Evolutionary conservation across 2,329 filamentous ascomycete genomes (phyloP), one percentile per base, ranked within the genome.

Genomic region (Aphanocladium album): DNA sequence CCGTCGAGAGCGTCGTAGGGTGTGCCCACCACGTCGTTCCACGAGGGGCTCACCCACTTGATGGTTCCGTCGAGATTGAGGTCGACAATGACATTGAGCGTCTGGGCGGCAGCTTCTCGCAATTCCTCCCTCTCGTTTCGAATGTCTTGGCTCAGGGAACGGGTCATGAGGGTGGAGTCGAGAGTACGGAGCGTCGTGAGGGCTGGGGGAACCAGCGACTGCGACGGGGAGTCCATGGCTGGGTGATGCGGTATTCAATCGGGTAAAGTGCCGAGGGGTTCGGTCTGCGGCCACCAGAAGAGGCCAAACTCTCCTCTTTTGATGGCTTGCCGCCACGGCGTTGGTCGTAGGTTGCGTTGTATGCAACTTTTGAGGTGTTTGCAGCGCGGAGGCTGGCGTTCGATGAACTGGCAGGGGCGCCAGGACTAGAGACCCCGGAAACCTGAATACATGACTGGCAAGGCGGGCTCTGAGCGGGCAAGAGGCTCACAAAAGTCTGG

Each of bases 31-130:
- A 99, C 89, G 69, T 98, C 92, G 63, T 86, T 85, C 95, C 95
- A 99, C 17, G 93, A 97, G 14, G 93, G 91, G 73, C 93, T 98
- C 68, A 96, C 93, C 91, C 95, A 99, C 76, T 92, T 89, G 69
- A 99, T 89, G 63, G 86, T 89, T 65, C 91, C 91, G 71, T 97
- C 90, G 60, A 98, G 83, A 70, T 92, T 91, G 65, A 99, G 82
- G 77, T 99, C 93, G 71, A 99, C 83, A 72, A 99, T 96, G 65
- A 96, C 90, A 75, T 98, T 99, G 72, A 96, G 82, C 23, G 93
- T 97, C 78, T 97, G 91, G 76, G 98, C 93, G 55, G 93, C 95
- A 45, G 93, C 95, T 78, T 96, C 91, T 71, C 93, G 92, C 67
- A 99, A 83, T 72, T 98, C 93, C 72, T 96, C 90, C 64, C 93